Percentiles rank a stretch among this genome's conserved stretches.
These are phyloP conservation scores for Phytophthora pistaciae DNA, from an alignment of 352 stramenopile genomes.

Conservation along the genomic window DNA sequence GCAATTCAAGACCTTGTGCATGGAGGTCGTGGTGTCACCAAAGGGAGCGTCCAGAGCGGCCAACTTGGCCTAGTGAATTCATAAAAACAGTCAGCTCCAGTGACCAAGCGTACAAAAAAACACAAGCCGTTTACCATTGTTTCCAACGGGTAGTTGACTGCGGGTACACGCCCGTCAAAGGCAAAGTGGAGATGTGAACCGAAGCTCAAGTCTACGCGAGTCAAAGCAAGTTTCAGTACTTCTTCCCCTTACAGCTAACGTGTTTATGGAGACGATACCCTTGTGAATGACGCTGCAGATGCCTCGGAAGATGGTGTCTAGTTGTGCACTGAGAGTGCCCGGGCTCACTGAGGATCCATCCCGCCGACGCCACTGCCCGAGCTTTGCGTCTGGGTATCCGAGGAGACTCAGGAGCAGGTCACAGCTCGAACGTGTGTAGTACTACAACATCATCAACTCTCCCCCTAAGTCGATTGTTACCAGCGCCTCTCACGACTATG, in stretches of 20 bases:
- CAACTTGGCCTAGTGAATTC: conserved; percentile 26
- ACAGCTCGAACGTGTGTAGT: conserved; percentile 64
- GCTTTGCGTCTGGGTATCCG: conserved; percentile 53
- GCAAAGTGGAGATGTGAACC: conserved; percentile 58
- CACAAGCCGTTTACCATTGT: conserved; percentile 35
- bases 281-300: conserved; percentile 36
- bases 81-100: conserved; percentile 4
- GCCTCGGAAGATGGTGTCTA: conserved; percentile 36
- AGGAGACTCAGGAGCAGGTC: conserved; percentile 62
- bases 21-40: conserved; percentile 5
- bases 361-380: conserved; percentile 31
- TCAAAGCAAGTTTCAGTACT: conserved; percentile 3
- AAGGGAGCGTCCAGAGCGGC: conserved; percentile 28
- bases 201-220: conserved; percentile 46
- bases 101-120: neutral
- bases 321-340: conserved; percentile 23
- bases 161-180: conserved; percentile 51
- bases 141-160: conserved; percentile 55
- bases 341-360: conserved; percentile 23
- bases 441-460: conserved; percentile 30
- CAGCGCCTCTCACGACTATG: neutral
- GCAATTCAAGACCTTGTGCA: conserved; percentile 11
- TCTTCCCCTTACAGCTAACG: neutral
- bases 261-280: conserved; percentile 17
- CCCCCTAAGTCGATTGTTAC: neutral